phyloP scores from a whole-genome alignment of 2,329 filamentous ascomycete genomes.

The Fusarium scirpi region DNA sequence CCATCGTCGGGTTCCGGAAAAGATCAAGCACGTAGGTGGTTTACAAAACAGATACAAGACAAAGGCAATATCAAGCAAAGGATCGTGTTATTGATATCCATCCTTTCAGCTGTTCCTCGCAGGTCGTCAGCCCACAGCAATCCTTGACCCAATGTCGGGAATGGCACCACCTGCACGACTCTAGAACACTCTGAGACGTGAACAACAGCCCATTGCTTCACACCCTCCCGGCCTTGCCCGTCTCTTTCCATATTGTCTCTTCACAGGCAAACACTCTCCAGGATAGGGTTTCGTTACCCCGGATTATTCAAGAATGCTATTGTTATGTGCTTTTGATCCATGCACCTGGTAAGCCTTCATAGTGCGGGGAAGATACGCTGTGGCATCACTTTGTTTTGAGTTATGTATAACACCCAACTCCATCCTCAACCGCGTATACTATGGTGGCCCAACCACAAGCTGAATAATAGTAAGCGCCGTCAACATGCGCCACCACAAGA shows the following conservation, averaged over 20 bases:
- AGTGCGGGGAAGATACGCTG: constrained; percentile 27
- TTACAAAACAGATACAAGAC: neutral
- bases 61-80: neutral
- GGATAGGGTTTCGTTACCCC: constrained; percentile 32
- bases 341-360: neutral
- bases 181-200: constrained; percentile 35
- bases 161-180: constrained; percentile 44
- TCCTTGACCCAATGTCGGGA: neutral
- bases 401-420: neutral
- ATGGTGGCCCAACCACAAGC: neutral
- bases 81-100: neutral
- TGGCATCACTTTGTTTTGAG: constrained; percentile 8
- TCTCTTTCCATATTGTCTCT: neutral
- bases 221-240: constrained; percentile 32
- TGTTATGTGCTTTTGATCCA: neutral
- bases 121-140: neutral
- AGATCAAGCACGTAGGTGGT: neutral
- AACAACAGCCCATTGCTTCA: constrained; percentile 39
- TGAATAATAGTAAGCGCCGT: neutral
- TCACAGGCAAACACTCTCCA: neutral
- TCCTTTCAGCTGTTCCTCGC: constrained; percentile 9
- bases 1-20: neutral
- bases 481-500: neutral
- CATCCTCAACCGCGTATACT: neutral
- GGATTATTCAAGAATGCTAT: constrained; percentile 33